phyloP scores from a whole-genome alignment of 441 rosid species.

The Pelargonium australe region DNA sequence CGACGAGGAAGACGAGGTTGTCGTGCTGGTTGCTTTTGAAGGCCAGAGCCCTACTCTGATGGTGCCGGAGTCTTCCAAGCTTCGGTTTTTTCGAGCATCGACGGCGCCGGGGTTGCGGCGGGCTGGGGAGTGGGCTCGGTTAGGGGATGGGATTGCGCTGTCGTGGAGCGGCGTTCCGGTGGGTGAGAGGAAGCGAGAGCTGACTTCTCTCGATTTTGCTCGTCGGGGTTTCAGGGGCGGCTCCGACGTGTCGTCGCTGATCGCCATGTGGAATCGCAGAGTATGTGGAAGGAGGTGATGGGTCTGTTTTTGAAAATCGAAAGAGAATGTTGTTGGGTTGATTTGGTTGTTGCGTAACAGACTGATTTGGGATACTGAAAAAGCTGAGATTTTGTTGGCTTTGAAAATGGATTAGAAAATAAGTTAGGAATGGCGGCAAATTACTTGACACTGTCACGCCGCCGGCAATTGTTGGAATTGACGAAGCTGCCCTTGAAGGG shows the following conservation, averaged over 20 bases:
- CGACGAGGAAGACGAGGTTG: background rate
- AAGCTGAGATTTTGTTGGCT: background rate
- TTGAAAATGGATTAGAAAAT: background rate
- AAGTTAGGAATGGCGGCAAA: slow-evolving; percentile 5
- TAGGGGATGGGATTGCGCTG: background rate
- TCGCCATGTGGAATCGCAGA: background rate
- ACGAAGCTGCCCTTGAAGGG: background rate
- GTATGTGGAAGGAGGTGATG: too few species aligned
- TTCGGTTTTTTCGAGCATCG: background rate
- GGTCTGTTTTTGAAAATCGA: too few species aligned
- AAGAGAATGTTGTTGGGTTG: background rate
- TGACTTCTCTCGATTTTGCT: background rate
- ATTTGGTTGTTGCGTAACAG: background rate
- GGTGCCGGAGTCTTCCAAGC: background rate
- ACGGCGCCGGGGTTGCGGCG: background rate
- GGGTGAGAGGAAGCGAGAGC: slow-evolving; percentile 1
- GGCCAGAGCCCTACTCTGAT: background rate
- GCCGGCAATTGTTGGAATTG: background rate
- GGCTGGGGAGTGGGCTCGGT: background rate
- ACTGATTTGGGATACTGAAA: background rate
- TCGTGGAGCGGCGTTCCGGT: background rate
- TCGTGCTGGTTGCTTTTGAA: background rate
- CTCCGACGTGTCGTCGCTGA: background rate
- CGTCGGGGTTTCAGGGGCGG: background rate
- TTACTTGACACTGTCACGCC: background rate